Conservation (phyloP, 768 basidiomycete species). For the Lactarius indigo region DNA sequence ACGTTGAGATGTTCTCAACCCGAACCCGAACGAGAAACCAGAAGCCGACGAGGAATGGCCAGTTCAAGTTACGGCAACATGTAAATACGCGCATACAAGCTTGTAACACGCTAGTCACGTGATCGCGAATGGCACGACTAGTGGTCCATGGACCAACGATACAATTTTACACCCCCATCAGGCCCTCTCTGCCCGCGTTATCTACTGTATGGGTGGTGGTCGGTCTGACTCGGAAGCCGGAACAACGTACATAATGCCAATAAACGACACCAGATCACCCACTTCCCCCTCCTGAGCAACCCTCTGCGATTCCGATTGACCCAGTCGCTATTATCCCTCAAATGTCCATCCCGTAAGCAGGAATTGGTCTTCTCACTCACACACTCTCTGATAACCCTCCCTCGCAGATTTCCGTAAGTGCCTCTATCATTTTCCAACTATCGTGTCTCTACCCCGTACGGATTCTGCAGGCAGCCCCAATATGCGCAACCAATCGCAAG, state of each 20-base stretch:
- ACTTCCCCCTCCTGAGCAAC: background rate
- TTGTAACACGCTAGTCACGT: conserved; percentile 15
- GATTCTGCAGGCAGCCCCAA: conserved; percentile 6
- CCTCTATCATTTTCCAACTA: background rate
- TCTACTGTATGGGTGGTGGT: background rate
- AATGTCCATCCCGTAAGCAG: conserved; percentile 17
- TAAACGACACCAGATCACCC: background rate
- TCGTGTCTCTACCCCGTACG: background rate
- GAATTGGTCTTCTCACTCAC: background rate
- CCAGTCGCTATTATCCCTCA: background rate
- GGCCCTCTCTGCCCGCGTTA: background rate
- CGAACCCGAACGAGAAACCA: background rate
- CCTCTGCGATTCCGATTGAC: background rate
- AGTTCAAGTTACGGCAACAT: background rate
- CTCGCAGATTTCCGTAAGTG: conserved; percentile 17
- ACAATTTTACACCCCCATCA: background rate
- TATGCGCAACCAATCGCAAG: background rate
- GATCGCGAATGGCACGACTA: conserved; percentile 1
- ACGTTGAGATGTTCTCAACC: background rate
- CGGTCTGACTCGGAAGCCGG: background rate
- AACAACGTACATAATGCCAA: background rate
- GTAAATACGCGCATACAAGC: conserved; percentile 22
- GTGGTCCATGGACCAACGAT: background rate
- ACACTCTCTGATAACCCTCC: background rate
- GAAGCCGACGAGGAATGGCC: conserved; percentile 7